Conservation (phyloP, 2,329 filamentous ascomycete species). For the Penicillium sp. region DNA sequence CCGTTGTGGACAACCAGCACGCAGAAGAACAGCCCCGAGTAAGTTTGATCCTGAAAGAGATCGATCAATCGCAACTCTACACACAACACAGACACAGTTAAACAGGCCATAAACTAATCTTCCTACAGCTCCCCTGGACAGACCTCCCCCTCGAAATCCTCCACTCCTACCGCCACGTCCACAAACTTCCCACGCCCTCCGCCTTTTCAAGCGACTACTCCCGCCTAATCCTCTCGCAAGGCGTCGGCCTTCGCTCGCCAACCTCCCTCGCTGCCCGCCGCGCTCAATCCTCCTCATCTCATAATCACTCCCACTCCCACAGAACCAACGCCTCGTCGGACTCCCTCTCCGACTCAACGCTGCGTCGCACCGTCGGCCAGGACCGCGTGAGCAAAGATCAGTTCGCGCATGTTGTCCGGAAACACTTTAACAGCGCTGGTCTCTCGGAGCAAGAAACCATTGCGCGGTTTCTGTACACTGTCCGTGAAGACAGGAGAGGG, state of each 20-base stretch:
- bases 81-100: neutral
- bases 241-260: slow-evolving; percentile 47
- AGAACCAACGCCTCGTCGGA: slow-evolving; percentile 9
- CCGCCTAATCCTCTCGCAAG: slow-evolving; percentile 47
- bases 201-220: slow-evolving; percentile 48
- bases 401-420: slow-evolving; percentile 46
- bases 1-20: slow-evolving; percentile 13
- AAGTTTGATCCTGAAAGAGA: slow-evolving; percentile 15
- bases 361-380: slow-evolving; percentile 36
- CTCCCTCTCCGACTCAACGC: slow-evolving; percentile 12
- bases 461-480: slow-evolving; percentile 50
- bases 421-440: slow-evolving; percentile 50
- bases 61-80: neutral
- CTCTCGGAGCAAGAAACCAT: slow-evolving; percentile 50
- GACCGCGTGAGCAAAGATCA: slow-evolving; percentile 45
- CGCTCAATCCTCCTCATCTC: slow-evolving; percentile 17
- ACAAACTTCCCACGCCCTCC: slow-evolving; percentile 47
- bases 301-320: slow-evolving; percentile 12
- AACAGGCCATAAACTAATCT: neutral
- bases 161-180: slow-evolving; percentile 50
- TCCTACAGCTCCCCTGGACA: slow-evolving; percentile 44
- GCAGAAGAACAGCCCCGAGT: slow-evolving; percentile 33
- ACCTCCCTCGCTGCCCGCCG: slow-evolving; percentile 45
- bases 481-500: slow-evolving; percentile 47
- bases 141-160: slow-evolving; percentile 47